Conservation (phyloP, 169 alveolate species). For the Plasmodium malariae region DNA sequence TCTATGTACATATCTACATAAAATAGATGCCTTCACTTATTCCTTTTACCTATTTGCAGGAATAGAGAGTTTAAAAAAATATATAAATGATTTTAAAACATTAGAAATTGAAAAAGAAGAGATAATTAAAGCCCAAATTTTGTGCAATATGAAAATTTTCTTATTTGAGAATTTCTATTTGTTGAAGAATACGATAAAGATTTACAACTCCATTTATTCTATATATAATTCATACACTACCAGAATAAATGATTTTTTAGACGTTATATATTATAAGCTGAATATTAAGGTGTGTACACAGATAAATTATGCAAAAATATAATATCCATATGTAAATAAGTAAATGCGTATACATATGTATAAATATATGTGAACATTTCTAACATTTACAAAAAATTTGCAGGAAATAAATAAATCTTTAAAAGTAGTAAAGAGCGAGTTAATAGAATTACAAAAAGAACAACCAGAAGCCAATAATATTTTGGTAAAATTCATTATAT, state of each 20-base stretch:
- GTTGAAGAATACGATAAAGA: constrained; percentile 67
- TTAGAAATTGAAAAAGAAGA: constrained; percentile 72
- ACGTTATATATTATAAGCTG: constrained; percentile 63
- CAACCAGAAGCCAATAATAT: constrained; percentile 58
- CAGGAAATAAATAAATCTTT: constrained; percentile 75
- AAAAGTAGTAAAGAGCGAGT: constrained; percentile 60
- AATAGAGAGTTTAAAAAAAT: constrained; percentile 68
- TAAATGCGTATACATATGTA: not conserved
- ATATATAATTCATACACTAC: constrained; percentile 58
- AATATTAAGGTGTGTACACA: constrained; percentile 46
- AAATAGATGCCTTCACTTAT: not conserved
- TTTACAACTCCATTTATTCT: constrained; percentile 66
- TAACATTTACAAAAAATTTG: not conserved
- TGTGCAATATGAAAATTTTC: constrained; percentile 71
- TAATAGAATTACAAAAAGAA: constrained; percentile 34
- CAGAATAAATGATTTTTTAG: constrained; percentile 64
- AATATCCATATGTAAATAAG: not conserved
- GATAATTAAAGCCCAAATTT: constrained; percentile 74
- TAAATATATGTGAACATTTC: not conserved
- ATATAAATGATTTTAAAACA: constrained; percentile 53
- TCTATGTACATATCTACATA: not conserved
- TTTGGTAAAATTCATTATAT: constrained; percentile 5
- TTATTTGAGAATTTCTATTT: constrained; percentile 63
- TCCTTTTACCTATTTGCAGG: constrained; percentile 7
- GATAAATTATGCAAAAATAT: not conserved